Percentiles rank a stretch among this genome's conserved stretches.
phyloP scores from a whole-genome alignment of 2,329 filamentous ascomycete genomes.

The Fusarium miscanthi region DNA sequence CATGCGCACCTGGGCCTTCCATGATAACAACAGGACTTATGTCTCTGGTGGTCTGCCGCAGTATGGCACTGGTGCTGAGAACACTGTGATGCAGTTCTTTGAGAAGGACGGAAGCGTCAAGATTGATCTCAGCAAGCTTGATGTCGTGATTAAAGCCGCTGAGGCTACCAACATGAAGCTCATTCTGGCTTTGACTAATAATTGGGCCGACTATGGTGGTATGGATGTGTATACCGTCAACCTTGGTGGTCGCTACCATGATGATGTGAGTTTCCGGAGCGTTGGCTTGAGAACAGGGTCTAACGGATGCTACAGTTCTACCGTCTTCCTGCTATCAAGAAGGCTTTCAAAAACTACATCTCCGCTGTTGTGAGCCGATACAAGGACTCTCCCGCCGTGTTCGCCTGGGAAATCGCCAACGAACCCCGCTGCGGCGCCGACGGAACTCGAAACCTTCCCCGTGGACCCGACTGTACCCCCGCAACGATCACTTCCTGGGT shows the following conservation, averaged over 20 bases:
- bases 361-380: constrained; percentile 69
- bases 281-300: fast-evolving
- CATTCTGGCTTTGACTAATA: constrained; percentile 65
- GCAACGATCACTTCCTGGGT: constrained; percentile 60
- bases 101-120: constrained; percentile 26
- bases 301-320: constrained; percentile 55
- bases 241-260: constrained; percentile 61
- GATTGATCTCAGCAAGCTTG: constrained; percentile 22
- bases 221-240: constrained; percentile 70
- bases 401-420: constrained; percentile 76
- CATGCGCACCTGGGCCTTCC: constrained; percentile 28
- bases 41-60: constrained; percentile 52
- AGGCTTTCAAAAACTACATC: constrained; percentile 68
- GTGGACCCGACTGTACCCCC: constrained; percentile 54
- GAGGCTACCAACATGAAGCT: constrained; percentile 63
- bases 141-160: constrained; percentile 50
- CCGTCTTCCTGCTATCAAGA: constrained; percentile 60
- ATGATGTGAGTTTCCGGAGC: constrained; percentile 14
- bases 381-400: constrained; percentile 66
- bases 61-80: constrained; percentile 59
- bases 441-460: constrained; percentile 57
- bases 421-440: constrained; percentile 65
- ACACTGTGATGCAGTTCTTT: constrained; percentile 53
- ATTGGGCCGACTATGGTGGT: constrained; percentile 70
- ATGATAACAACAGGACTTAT: constrained; percentile 24